Percentiles rank a stretch among this genome's conserved stretches.
phyloP scores from a whole-genome alignment of 345 rosid genomes.

The Syzygium aromaticum region DNA sequence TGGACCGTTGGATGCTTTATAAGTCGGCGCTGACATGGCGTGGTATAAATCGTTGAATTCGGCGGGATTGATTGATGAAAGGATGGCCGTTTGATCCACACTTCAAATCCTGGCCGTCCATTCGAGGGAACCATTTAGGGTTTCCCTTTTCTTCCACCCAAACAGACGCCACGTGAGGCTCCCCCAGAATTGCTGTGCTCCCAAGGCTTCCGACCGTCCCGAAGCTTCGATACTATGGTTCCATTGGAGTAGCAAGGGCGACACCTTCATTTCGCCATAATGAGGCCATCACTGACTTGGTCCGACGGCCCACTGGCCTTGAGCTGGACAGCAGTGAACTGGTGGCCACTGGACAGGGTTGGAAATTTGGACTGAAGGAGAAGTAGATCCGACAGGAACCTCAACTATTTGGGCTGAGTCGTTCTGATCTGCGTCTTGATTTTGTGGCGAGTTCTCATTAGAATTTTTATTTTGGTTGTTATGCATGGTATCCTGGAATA shows the following conservation, averaged over 20 bases:
- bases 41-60: too few relatives aligned
- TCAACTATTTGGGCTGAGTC: too few relatives aligned
- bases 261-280: neutral
- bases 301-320: neutral
- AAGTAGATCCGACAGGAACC: too few relatives aligned
- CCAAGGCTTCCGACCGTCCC: too few relatives aligned
- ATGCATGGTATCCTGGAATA: neutral
- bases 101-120: neutral
- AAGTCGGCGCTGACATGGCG: accelerated
- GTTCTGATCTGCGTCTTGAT: too few relatives aligned
- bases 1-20: neutral
- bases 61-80: neutral
- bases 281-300: neutral
- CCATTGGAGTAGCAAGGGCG: accelerated
- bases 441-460: neutral
- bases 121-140: neutral
- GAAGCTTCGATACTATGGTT: neutral
- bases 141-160: too few relatives aligned
- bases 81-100: neutral
- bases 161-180: accelerated
- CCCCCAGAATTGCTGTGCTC: accelerated
- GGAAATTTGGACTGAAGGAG: neutral
- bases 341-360: neutral
- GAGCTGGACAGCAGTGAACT: neutral
- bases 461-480: neutral